phyloP scores from a whole-genome alignment of 805 yeast species.

The Spathaspora gorwiae region DNA sequence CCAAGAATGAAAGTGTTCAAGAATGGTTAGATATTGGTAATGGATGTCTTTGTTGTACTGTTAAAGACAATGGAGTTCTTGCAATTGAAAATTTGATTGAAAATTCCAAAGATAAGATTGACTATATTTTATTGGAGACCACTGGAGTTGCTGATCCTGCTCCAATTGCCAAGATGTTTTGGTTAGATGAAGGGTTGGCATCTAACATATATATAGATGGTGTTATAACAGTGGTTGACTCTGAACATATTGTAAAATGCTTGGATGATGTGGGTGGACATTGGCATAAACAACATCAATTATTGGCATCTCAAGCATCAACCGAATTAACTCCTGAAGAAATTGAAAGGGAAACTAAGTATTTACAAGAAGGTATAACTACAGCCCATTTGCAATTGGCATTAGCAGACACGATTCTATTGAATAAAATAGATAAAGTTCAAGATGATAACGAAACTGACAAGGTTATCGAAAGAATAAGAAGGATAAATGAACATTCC shows the following conservation, averaged over 20 bases:
- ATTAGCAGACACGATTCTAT: constrained; percentile 73
- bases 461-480: constrained; percentile 37
- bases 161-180: constrained; percentile 94
- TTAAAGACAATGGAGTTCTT: constrained; percentile 88
- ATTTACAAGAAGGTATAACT: constrained; percentile 46
- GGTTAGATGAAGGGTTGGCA: constrained; percentile 88
- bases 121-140: constrained; percentile 88
- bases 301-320: constrained; percentile 17
- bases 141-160: constrained; percentile 98
- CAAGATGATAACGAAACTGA: constrained; percentile 17
- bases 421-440: constrained; percentile 71
- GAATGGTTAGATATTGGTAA: constrained; percentile 97
- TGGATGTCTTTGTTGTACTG: constrained; percentile 95
- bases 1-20: constrained; percentile 50
- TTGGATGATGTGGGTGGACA: constrained; percentile 72
- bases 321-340: constrained; percentile 22
- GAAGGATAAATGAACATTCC: constrained; percentile 61
- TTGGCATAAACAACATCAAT: constrained; percentile 48
- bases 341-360: constrained; percentile 29
- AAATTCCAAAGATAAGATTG: constrained; percentile 67
- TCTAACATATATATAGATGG: constrained; percentile 89
- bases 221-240: constrained; percentile 81
- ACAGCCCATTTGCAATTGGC: constrained; percentile 90
- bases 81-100: constrained; percentile 88
- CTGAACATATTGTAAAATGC: constrained; percentile 59